phyloP scores from a whole-genome alignment of 2,329 filamentous ascomycete genomes.

The Fusarium sp. region DNA sequence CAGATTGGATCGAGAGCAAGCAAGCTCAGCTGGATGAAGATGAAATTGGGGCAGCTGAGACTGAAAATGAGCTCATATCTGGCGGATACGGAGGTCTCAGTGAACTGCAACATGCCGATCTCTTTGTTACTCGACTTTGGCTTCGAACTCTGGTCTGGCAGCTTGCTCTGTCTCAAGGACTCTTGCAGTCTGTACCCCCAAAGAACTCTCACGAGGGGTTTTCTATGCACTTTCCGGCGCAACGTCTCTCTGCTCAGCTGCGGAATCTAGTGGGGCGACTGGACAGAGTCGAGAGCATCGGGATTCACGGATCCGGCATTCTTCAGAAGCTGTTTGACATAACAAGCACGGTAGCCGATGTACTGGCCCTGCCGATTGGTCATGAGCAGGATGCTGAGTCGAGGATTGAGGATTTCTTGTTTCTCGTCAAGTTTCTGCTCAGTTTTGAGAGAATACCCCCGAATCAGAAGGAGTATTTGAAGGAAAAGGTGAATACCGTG shows the following conservation, averaged over 20 bases:
- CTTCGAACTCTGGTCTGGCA: slow-evolving; percentile 57
- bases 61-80: slow-evolving; percentile 39
- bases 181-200: slow-evolving; percentile 50
- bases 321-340: slow-evolving; percentile 71
- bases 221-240: slow-evolving; percentile 54
- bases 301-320: slow-evolving; percentile 68
- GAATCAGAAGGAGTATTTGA: slow-evolving; percentile 57
- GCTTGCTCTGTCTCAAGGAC: slow-evolving; percentile 53
- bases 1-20: slow-evolving; percentile 55
- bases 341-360: slow-evolving; percentile 69
- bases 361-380: slow-evolving; percentile 62
- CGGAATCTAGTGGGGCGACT: slow-evolving; percentile 52
- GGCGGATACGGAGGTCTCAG: slow-evolving; percentile 45
- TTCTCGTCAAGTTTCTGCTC: slow-evolving; percentile 64
- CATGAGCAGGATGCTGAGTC: slow-evolving; percentile 56
- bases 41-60: slow-evolving; percentile 48
- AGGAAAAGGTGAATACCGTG: slow-evolving; percentile 53
- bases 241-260: slow-evolving; percentile 52
- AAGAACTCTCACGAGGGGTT: slow-evolving; percentile 51
- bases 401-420: slow-evolving; percentile 65
- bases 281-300: slow-evolving; percentile 57
- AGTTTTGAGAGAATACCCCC: slow-evolving; percentile 60
- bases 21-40: slow-evolving; percentile 55
- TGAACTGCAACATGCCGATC: slow-evolving; percentile 55
- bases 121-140: slow-evolving; percentile 56